A percentile compares a stretch with the other conserved stretches of the same genome.
Conservation (phyloP, 73 alveolate species). For the Paramecium caudatum region DNA sequence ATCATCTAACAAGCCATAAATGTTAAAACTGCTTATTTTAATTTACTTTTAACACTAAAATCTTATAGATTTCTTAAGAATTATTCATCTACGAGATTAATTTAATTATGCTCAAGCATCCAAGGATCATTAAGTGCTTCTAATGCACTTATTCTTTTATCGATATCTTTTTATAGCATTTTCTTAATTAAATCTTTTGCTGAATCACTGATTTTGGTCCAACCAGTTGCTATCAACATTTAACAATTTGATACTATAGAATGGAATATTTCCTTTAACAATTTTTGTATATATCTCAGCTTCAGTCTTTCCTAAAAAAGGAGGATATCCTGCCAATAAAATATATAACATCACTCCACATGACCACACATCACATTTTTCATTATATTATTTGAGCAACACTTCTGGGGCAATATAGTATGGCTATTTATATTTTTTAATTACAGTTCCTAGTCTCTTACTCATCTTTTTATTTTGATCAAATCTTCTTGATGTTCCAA, state of each 20-base stretch:
- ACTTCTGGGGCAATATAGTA: conserved; percentile 95
- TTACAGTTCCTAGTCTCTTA: conserved; percentile 91
- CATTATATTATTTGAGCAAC: conserved; percentile 79
- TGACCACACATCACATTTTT: conserved; percentile 95
- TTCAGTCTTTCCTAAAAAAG: conserved; percentile 83
- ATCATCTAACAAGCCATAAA: conserved; percentile 68
- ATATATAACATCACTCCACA: conserved; percentile 88
- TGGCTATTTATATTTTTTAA: conserved; percentile 74
- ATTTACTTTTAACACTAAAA: conserved; percentile 65
- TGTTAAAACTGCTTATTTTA: conserved; percentile 51
- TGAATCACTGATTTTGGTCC: conserved; percentile 74
- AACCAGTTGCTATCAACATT: conserved; percentile 66
- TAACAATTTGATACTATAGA: conserved; percentile 57
- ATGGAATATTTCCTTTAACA: conserved; percentile 80
- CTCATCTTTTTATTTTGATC: conserved; percentile 81
- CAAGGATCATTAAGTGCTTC: conserved; percentile 56
- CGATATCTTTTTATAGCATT: conserved; percentile 73
- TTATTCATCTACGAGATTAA: conserved; percentile 15
- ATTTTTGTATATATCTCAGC: conserved; percentile 81
- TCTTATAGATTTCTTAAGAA: conserved; percentile 62
- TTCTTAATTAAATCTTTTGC: conserved; percentile 81
- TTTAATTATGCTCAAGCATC: conserved; percentile 44
- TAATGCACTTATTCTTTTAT: conserved; percentile 68
- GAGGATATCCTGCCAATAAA: conserved; percentile 87
- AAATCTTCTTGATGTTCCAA: conserved; percentile 70